These are phyloP conservation scores for Puccinia brachypodii DNA, from an alignment of 1,284 basidiomycete genomes.

Conservation along the genomic window DNA sequence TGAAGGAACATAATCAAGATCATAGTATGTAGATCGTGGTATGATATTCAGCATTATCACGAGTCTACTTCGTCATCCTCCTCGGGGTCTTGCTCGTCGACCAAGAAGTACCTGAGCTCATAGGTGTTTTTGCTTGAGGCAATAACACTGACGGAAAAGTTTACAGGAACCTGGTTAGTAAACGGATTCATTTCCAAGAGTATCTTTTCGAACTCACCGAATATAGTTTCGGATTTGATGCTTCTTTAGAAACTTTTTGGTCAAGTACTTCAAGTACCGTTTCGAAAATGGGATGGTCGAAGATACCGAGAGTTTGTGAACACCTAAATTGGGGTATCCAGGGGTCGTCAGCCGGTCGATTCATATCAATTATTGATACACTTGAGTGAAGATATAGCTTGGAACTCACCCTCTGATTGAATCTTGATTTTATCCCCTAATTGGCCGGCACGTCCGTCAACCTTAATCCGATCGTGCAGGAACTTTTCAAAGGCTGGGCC, in stretches of 20 bases:
- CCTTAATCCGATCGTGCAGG: slow-evolving; percentile 44
- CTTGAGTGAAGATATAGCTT: neutral
- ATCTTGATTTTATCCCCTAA: slow-evolving; percentile 42
- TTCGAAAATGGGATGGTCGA: slow-evolving; percentile 46
- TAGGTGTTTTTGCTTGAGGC: slow-evolving; percentile 46
- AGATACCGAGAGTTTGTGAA: slow-evolving; percentile 33
- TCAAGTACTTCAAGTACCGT: slow-evolving; percentile 41
- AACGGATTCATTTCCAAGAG: neutral
- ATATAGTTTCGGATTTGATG: slow-evolving; percentile 46
- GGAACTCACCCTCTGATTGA: slow-evolving; percentile 34
- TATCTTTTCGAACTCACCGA: slow-evolving; percentile 9
- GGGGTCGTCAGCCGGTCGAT: no score
- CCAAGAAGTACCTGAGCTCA: slow-evolving; percentile 45
- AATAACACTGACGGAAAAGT: slow-evolving; percentile 26
- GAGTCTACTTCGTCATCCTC: slow-evolving; percentile 28
- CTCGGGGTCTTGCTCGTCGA: slow-evolving; percentile 22
- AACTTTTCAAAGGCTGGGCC: slow-evolving; percentile 43
- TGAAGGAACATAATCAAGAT: no score
- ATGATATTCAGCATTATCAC: no score
- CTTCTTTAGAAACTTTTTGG: slow-evolving; percentile 47
- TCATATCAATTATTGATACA: neutral
- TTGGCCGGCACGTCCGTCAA: slow-evolving; percentile 40
- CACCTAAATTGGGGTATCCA: neutral
- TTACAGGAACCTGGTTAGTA: neutral
- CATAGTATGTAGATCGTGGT: no score